phyloP scores from a whole-genome alignment of 805 yeast species.

The Scheffersomyces ergatensis region DNA sequence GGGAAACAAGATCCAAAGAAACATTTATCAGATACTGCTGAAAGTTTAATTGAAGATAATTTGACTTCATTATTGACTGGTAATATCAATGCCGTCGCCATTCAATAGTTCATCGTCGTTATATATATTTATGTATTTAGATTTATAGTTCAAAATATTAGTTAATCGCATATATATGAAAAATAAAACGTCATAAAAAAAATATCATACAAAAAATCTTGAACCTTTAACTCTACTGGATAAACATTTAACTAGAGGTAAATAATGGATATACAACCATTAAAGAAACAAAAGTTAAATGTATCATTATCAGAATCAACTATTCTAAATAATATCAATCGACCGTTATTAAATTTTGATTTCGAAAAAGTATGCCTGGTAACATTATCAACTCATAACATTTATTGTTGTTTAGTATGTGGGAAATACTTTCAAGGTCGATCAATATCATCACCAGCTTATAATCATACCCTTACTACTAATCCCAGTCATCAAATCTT shows the following conservation, averaged over 20 bases:
- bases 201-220: no score
- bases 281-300: neutral
- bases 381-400: conserved; percentile 56
- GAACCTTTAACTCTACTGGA: neutral
- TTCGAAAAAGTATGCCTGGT: conserved; percentile 64
- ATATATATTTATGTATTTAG: no score
- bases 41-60: conserved; percentile 81
- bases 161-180: no score
- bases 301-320: no score
- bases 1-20: conserved; percentile 99
- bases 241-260: neutral
- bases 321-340: conserved; percentile 43
- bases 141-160: no score
- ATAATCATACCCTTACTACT: conserved; percentile 59
- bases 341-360: conserved; percentile 60
- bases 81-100: conserved; percentile 85
- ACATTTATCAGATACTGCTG: conserved; percentile 89
- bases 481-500: conserved; percentile 56
- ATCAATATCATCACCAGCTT: conserved; percentile 61
- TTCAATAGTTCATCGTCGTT: conserved; percentile 45
- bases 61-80: conserved; percentile 85
- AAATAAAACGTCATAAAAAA: no score
- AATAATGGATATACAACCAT: conserved; percentile 1
- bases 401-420: conserved; percentile 72
- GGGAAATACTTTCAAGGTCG: conserved; percentile 75